These are phyloP conservation scores for Stramenopiles sp. DNA, from an alignment of 352 stramenopile genomes.

Conservation along the genomic window DNA sequence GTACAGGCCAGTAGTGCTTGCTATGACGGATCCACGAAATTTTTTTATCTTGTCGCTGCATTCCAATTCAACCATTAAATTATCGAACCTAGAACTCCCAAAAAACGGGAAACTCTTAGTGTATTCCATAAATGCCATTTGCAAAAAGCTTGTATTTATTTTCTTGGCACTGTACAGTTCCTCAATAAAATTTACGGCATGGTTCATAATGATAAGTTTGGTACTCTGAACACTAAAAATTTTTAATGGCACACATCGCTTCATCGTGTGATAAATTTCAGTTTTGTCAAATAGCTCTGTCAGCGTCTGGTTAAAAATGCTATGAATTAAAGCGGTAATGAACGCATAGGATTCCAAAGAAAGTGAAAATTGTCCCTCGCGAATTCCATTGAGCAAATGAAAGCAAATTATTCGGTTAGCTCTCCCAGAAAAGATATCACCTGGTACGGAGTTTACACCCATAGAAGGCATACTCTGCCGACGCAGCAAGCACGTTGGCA, in stretches of 20 bases:
- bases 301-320: neutral
- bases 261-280: neutral
- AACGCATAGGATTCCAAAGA: neutral
- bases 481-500: neutral
- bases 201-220: neutral
- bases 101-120: neutral
- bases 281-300: neutral
- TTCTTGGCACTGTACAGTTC: neutral
- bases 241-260: neutral
- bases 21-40: neutral
- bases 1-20: neutral
- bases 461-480: too few relatives aligned
- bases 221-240: neutral
- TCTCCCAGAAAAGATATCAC: neutral
- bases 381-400: neutral
- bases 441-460: neutral
- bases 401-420: neutral
- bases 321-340: neutral
- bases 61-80: neutral
- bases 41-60: neutral
- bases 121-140: neutral
- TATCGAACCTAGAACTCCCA: neutral
- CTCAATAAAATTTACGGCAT: neutral
- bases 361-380: neutral
- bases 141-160: neutral